Percentiles rank a stretch among this genome's conserved stretches.
phyloP scores from a whole-genome alignment of 1,284 basidiomycete species.

The Entoloma clypeatum region DNA sequence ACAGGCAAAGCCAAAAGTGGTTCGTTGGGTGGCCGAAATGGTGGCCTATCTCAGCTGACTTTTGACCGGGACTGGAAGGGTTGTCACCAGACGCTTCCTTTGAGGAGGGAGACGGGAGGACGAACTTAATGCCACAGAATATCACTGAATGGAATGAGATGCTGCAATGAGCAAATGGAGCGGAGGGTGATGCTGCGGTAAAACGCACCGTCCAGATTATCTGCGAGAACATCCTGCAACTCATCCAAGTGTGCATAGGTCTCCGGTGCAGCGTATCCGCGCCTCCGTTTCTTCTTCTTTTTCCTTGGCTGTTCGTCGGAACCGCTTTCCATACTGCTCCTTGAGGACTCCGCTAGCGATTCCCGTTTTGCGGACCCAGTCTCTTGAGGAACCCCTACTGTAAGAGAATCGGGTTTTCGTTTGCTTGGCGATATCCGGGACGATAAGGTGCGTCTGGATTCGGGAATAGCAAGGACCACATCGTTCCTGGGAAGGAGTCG shows the following conservation, averaged over 20 bases:
- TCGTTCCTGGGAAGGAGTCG: background rate
- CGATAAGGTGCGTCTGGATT: background rate
- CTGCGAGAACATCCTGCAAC: conserved; percentile 39
- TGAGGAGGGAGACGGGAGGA: background rate
- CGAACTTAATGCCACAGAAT: conserved; percentile 67
- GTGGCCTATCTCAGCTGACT: conserved; percentile 59
- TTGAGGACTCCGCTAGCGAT: too few species aligned
- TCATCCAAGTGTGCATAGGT: conserved; percentile 43
- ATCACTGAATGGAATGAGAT: conserved; percentile 39
- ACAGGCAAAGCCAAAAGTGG: conserved; percentile 60
- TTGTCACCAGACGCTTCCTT: background rate
- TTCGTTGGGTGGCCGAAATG: conserved; percentile 74
- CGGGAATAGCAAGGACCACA: background rate
- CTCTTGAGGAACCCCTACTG: background rate
- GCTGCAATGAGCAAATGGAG: conserved; percentile 5
- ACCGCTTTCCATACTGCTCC: too few species aligned
- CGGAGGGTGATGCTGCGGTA: background rate
- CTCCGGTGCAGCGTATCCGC: conserved; percentile 44
- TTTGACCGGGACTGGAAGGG: conserved; percentile 48
- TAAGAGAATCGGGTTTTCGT: background rate
- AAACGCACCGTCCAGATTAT: conserved; percentile 42
- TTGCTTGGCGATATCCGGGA: background rate
- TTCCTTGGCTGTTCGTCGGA: too few species aligned
- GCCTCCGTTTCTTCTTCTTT: conserved; percentile 28
- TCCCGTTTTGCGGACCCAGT: too few species aligned